A percentile compares a stretch with the other conserved stretches of the same genome.
These are phyloP conservation scores for Cyclanthera cordifolia DNA, from an alignment of 306 rosid species.

Conservation along the genomic window DNA sequence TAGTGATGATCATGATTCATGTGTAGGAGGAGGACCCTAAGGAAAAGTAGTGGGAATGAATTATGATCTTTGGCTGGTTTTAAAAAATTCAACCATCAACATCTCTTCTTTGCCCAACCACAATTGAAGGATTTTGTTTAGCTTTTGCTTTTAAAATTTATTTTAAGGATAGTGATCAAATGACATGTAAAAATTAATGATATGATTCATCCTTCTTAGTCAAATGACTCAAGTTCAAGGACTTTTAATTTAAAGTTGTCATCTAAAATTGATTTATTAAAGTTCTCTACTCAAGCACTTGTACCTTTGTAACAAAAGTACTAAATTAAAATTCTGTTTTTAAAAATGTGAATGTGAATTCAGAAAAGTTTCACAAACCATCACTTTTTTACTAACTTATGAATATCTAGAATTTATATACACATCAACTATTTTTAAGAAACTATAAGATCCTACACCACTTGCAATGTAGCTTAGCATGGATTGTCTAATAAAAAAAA, in stretches of 20 bases:
- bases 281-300: not conserved
- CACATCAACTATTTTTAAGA: too few species aligned
- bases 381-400: too few species aligned
- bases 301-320: not conserved
- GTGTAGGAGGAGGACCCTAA: not conserved
- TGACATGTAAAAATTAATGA: not conserved
- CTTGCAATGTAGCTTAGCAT: too few species aligned
- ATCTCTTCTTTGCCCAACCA: not conserved
- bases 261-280: not conserved
- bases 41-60: not conserved
- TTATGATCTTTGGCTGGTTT: slow-evolving; percentile 3
- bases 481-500: too few species aligned
- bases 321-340: too few species aligned
- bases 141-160: not conserved
- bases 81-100: not conserved
- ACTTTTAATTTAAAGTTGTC: not conserved
- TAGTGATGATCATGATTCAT: slow-evolving; percentile 10
- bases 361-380: not conserved
- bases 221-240: not conserved
- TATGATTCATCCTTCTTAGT: not conserved
- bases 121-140: not conserved
- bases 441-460: too few species aligned
- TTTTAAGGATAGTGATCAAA: not conserved
- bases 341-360: too few species aligned
- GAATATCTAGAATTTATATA: too few species aligned